Evolutionary conservation across 257 asterid genomes (phyloP).

Genomic region (Eustoma russellianum): DNA sequence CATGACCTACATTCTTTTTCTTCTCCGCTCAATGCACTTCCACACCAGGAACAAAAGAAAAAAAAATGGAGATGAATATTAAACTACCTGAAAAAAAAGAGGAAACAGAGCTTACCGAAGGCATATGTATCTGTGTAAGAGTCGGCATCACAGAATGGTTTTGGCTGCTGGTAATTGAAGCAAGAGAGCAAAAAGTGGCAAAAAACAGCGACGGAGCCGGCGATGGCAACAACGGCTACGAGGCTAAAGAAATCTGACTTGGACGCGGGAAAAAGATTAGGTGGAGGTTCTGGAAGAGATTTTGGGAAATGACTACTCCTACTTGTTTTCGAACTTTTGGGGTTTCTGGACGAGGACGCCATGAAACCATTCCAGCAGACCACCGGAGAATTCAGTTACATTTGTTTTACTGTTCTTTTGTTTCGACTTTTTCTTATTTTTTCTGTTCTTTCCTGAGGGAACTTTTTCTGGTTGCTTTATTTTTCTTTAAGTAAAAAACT

Average conservation of each 20-base stretch:
- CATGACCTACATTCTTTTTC: neutral
- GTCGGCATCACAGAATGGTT: conserved; percentile 51
- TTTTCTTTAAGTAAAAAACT: too few relatives aligned
- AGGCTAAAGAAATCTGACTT: conserved; percentile 40
- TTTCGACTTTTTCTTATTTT: too few relatives aligned
- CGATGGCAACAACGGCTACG: conserved; percentile 47
- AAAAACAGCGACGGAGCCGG: conserved; percentile 48
- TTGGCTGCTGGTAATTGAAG: conserved; percentile 34
- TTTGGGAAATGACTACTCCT: too few relatives aligned
- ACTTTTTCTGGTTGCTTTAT: too few relatives aligned
- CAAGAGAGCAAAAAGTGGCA: conserved; percentile 38
- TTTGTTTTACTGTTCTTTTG: too few relatives aligned
- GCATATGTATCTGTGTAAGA: conserved; percentile 24
- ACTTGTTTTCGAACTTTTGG: too few relatives aligned
- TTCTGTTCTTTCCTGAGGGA: too few relatives aligned
- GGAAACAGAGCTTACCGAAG: conserved; percentile 33
- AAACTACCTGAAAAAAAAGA: neutral
- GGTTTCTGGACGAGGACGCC: too few relatives aligned
- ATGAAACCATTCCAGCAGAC: too few relatives aligned
- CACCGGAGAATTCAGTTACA: too few relatives aligned
- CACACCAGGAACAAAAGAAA: neutral
- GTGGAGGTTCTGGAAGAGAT: conserved; percentile 27
- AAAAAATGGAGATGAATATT: neutral
- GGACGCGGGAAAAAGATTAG: conserved; percentile 47
- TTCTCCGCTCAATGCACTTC: neutral